A percentile compares a stretch with the other conserved stretches of the same genome.
These are phyloP conservation scores for Picocystis salinarum DNA, from an alignment of 139 green algal genomes.

Conservation along the genomic window DNA sequence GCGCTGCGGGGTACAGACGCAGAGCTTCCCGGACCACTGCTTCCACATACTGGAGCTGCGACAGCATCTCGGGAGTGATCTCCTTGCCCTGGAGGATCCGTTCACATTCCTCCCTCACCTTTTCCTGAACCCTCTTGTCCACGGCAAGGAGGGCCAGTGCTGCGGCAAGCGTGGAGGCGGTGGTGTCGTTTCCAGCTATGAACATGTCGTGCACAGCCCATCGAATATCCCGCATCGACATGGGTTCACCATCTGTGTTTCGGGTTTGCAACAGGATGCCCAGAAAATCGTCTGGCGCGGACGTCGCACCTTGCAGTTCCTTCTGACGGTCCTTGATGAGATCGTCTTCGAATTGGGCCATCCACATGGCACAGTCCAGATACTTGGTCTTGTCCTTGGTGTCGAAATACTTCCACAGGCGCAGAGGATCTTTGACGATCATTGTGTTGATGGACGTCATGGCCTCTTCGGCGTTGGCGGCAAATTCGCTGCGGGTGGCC, in stretches of 20 bases:
- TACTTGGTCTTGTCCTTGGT: not conserved
- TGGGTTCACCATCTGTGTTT: not conserved
- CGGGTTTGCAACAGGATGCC: not conserved
- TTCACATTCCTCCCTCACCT: not conserved
- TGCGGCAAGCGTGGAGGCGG: not conserved
- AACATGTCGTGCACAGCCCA: conserved; percentile 1
- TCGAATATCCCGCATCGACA: not conserved
- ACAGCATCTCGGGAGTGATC: not conserved
- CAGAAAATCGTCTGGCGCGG: not conserved
- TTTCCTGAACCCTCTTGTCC: not conserved
- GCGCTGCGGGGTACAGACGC: not conserved
- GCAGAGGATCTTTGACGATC: not conserved
- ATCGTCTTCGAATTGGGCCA: not conserved
- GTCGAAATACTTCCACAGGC: not conserved
- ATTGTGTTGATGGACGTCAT: not conserved
- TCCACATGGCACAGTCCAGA: not conserved
- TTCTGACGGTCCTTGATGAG: no score
- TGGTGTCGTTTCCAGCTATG: not conserved
- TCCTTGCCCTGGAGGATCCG: not conserved
- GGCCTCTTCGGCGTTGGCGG: not conserved
- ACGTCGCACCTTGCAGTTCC: not conserved
- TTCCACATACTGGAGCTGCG: not conserved
- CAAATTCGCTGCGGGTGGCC: not conserved
- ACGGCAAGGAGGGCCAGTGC: not conserved
- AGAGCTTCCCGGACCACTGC: not conserved